A percentile compares a stretch with the other conserved stretches of the same genome.
Evolutionary conservation across 2,329 filamentous ascomycete genomes (phyloP).

Genomic region (Eutypa lata): DNA sequence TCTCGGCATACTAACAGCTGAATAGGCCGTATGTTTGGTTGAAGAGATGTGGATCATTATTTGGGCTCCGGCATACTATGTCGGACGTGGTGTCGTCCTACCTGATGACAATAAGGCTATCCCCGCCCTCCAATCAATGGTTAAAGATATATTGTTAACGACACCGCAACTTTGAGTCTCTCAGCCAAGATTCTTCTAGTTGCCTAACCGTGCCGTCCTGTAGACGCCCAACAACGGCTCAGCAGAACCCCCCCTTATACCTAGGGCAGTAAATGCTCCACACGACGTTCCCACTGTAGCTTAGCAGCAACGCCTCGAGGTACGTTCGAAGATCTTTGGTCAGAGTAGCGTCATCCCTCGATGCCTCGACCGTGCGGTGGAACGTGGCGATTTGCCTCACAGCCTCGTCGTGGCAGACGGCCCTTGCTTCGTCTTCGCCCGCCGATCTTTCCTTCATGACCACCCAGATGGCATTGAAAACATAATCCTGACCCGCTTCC

Average conservation of each 20-base stretch:
- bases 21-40: no score
- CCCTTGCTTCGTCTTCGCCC: constrained; percentile 15
- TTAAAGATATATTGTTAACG: no score
- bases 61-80: no score
- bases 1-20: no score
- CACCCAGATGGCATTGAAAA: constrained; percentile 38
- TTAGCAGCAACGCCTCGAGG: constrained; percentile 4
- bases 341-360: constrained; percentile 1
- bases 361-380: neutral
- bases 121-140: no score
- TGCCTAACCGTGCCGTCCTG: no score
- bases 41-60: no score
- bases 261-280: constrained; percentile 10
- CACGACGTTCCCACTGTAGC: constrained; percentile 6
- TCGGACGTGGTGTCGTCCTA: no score
- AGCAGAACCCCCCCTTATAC: constrained; percentile 3
- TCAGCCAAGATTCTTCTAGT: no score
- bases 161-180: no score
- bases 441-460: constrained; percentile 33
- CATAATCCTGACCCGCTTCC: constrained; percentile 19
- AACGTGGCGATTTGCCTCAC: constrained; percentile 3
- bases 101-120: no score
- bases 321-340: constrained; percentile 5
- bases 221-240: neutral
- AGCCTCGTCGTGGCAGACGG: constrained; percentile 7